A percentile compares a stretch with the other conserved stretches of the same genome.
Conservation (phyloP, 768 basidiomycete genomes). For the Udeniomyces megalosporus region DNA sequence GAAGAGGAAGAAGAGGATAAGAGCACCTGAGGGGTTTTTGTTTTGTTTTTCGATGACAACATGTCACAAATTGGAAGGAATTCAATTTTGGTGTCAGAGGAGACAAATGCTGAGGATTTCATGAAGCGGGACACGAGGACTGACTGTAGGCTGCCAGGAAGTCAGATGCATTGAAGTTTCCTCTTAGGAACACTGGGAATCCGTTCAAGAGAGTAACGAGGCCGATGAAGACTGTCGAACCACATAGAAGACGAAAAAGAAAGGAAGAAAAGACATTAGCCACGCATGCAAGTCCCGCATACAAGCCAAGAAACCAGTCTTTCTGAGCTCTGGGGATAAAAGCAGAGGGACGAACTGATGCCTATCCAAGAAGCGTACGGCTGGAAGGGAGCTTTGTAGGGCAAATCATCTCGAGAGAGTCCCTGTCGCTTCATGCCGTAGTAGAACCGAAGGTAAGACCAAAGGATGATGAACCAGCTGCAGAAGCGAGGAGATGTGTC, state of each 20-base stretch:
- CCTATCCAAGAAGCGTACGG: constrained; percentile 19
- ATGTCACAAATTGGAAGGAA: neutral
- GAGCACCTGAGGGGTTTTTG: neutral
- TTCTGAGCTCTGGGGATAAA: no score
- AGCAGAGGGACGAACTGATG: no score
- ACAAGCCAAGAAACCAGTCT: no score
- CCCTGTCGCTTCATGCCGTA: constrained; percentile 10
- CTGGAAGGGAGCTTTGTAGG: constrained; percentile 15
- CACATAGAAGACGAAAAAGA: no score
- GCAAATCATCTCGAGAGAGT: neutral
- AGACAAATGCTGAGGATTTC: neutral
- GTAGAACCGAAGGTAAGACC: constrained; percentile 9
- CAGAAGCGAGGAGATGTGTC: no score
- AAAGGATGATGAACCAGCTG: neutral
- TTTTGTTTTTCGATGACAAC: neutral
- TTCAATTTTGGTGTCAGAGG: neutral
- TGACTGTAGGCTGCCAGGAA: constrained; percentile 22
- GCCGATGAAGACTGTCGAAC: constrained; percentile 8
- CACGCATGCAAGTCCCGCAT: no score
- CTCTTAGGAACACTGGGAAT: constrained; percentile 24
- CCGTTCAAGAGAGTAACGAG: constrained; percentile 21
- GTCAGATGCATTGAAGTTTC: constrained; percentile 17
- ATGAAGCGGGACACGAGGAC: neutral
- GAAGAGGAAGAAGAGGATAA: neutral
- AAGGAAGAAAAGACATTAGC: no score